phyloP scores from a whole-genome alignment of 2,329 filamentous ascomycete genomes.

The Xylaria polymorpha region DNA sequence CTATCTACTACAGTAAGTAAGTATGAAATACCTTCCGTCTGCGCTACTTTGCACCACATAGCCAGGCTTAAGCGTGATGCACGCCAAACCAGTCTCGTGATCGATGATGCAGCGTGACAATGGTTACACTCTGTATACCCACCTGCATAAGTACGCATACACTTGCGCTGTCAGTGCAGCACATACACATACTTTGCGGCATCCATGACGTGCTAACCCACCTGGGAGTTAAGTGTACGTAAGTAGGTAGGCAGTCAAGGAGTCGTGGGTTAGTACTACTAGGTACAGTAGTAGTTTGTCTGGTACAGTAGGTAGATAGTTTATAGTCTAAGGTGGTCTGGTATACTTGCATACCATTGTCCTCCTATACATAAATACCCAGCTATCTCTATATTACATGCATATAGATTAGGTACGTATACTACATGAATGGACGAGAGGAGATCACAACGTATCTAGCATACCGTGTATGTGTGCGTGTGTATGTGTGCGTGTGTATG shows the following conservation, averaged over 20 bases:
- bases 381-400: not conserved
- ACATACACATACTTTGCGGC: slow-evolving; percentile 7
- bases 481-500: not conserved
- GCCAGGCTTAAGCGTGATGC: slow-evolving; percentile 25
- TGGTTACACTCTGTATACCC: slow-evolving; percentile 5
- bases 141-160: slow-evolving; percentile 11
- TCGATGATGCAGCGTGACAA: slow-evolving; percentile 31
- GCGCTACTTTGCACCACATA: not conserved
- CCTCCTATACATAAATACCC: not conserved
- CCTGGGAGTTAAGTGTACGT: not conserved
- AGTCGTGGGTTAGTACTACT: too few species aligned
- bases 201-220: not conserved
- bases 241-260: too few species aligned
- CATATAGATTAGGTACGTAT: not conserved
- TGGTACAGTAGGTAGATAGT: not conserved
- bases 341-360: not conserved
- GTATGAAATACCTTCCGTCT: not conserved
- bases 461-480: not conserved
- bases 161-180: slow-evolving; percentile 15
- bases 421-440: not conserved
- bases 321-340: not conserved
- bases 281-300: too few species aligned
- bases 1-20: not conserved
- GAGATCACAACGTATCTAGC: not conserved
- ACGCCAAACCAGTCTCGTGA: slow-evolving; percentile 36